Evolutionary conservation across 129 eudicot genomes (phyloP).

Genomic region (Helianthus annuus): HanXRQr2.0-SUNRISE NC_035446.2:122831031-122831530

Average conservation of each 20-base stretch:
- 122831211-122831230: slow-evolving; percentile 84
- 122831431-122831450: slow-evolving; percentile 85
- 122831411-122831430: slow-evolving; percentile 82
- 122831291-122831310: slow-evolving; percentile 50
- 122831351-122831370: slow-evolving; percentile 68
- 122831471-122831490: slow-evolving; percentile 69
- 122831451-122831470: slow-evolving; percentile 92
- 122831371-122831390: slow-evolving; percentile 58
- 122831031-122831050: slow-evolving; percentile 78
- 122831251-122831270: slow-evolving; percentile 52
- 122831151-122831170: slow-evolving; percentile 36
- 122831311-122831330: slow-evolving; percentile 73
- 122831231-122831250: slow-evolving; percentile 75
- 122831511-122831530: slow-evolving; percentile 86
- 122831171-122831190: slow-evolving; percentile 71
- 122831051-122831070: slow-evolving; percentile 53
- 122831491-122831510: slow-evolving; percentile 58
- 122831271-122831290: slow-evolving; percentile 62
- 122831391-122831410: slow-evolving; percentile 51
- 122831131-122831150: slow-evolving; percentile 40
- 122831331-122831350: slow-evolving; percentile 76
- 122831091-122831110: not conserved
- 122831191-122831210: slow-evolving; percentile 75
- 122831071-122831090: not conserved
- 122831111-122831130: slow-evolving; percentile 53